Evolutionary conservation across 2,329 filamentous ascomycete genomes (phyloP), one percentile per base, ranked within the genome.

Genomic region (Hymenoscyphus albidus): DNA sequence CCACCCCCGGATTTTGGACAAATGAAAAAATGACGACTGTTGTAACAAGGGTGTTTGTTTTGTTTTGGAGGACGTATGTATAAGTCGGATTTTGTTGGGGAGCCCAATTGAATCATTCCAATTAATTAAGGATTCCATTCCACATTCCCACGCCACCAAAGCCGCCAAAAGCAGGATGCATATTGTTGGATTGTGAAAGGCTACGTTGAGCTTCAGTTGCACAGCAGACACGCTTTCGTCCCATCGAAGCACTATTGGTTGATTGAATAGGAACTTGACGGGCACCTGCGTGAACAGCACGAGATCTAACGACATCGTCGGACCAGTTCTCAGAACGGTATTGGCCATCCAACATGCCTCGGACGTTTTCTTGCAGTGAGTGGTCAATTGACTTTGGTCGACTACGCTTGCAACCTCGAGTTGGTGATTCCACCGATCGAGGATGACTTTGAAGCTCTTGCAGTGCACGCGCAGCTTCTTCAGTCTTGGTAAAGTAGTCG

Each of bases 191-290:
- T 66, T 81, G 78, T 67, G 78, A 77, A 71, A 82, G 82, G 51
- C 78, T 76, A 65, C 77, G 79, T 22, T 80, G 78, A 62, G 81
- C 84, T 74, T 89, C 86, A 14, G 83, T 79, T 56, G 86, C 83
- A 77, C 86, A 90, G 78, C 88, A 89, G 44, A 89, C 80, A 70
- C 88, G 83, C 78, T 91, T 91, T 67, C 84, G 80, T 69, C 82
- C 80, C 54, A 70, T 61, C 1, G 71, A 72, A 48, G 68, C 80
- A 80, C 57, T 80, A 77, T 39, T 82, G 72, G 71, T 79, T 63
- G 78, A 78, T 63, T 76, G 80, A 64, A 75, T 75, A 65, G 77
- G 76, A 38, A 79, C 71, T 76, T 81, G 75, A 70, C 75, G 64
- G 70, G 78, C 63, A 68, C 72, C 74, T 69, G 74, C 73, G 72